Conservation (phyloP, 1,284 basidiomycete genomes). For the Vanrija sp. region DNA sequence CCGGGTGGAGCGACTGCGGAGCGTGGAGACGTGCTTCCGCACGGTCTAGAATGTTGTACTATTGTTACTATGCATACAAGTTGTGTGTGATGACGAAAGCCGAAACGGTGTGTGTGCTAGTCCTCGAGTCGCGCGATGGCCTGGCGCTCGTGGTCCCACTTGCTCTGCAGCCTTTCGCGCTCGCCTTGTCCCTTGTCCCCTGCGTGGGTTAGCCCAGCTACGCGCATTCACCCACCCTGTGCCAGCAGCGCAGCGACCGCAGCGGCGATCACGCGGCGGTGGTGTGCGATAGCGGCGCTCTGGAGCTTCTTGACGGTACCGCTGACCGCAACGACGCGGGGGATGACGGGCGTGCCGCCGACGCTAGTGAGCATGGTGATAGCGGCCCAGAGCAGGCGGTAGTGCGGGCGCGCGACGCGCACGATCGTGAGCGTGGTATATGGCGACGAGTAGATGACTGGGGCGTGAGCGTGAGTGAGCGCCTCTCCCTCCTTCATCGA, state of each 20-base stretch:
- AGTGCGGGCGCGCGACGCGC: conserved; percentile 40
- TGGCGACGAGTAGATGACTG: conserved; percentile 45
- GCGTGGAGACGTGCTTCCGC: conserved; percentile 11
- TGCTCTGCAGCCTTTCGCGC: conserved; percentile 5
- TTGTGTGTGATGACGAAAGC: background rate
- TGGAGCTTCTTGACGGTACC: conserved; percentile 47
- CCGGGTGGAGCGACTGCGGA: conserved; percentile 6
- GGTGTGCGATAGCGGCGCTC: conserved; percentile 37
- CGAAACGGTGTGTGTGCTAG: background rate
- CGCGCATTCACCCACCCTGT: conserved; percentile 6
- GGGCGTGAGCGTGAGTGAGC: background rate
- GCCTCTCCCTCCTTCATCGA: background rate
- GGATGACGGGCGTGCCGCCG: conserved; percentile 23
- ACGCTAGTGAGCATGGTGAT: conserved; percentile 27
- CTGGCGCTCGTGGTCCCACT: conserved; percentile 11
- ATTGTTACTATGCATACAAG: conserved; percentile 14
- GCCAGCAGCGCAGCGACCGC: conserved; percentile 18
- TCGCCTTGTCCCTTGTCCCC: conserved; percentile 13
- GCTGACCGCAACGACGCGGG: conserved; percentile 40
- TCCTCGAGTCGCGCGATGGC: conserved; percentile 9
- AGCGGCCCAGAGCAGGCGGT: conserved; percentile 32
- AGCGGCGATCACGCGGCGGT: conserved; percentile 29
- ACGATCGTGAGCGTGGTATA: conserved; percentile 42
- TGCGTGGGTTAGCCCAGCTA: conserved; percentile 1
- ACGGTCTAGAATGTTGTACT: background rate